Base-by-base conservation (phyloP, 768 basidiomycete species). In the Rhizopogon rudus region DNA sequence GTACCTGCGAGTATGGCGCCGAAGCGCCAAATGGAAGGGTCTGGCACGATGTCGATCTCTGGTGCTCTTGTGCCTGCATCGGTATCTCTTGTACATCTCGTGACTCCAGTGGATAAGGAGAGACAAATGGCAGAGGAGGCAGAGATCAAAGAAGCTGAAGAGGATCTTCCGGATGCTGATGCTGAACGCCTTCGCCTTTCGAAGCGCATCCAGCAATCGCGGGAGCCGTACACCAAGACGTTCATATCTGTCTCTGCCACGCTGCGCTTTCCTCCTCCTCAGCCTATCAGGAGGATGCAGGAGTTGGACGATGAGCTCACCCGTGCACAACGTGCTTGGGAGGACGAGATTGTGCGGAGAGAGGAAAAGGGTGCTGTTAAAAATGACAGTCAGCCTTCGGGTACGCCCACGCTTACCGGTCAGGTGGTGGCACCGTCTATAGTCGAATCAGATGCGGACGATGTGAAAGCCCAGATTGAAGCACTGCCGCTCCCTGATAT, bases 231-330 rank as follows among this genome's bases (percentile, higher is more conserved):
- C 67, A 75, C 78, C 61, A 83, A 76, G 57, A 94, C 91, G 2
- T 93, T 93, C 64, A 89, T 98, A 31, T 98, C 97, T 2, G 91
- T 93, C 42, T 98, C 95, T 2, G 89, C 95, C 0, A 93, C 94
- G 0, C 75, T 98, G 45, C 83, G 92, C 5, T 97, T 97, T 67
- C 91, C 87, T 13, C 93, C 96, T 22, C 97, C 97, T 4, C 87
- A 91, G 65, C 88, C 94, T 6, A 81, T 99, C 40, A 76, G 81
- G 3, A 81, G 81, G 44, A 97, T 98, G 93, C 88, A 90, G 63
- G 87, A 91, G 61, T 75, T 98, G 6, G 94, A 98, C 62, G 81
- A 86, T 22, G 78, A 86, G 53, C 78, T 96, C n/a, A 73, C 78
- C 35, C 75, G 76, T 29, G 81, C 86, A 14, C 89, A 87, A 64